Evolutionary conservation across 2,329 filamentous ascomycete genomes (phyloP).

Genomic region (Dactylellina drechsleri): DNA sequence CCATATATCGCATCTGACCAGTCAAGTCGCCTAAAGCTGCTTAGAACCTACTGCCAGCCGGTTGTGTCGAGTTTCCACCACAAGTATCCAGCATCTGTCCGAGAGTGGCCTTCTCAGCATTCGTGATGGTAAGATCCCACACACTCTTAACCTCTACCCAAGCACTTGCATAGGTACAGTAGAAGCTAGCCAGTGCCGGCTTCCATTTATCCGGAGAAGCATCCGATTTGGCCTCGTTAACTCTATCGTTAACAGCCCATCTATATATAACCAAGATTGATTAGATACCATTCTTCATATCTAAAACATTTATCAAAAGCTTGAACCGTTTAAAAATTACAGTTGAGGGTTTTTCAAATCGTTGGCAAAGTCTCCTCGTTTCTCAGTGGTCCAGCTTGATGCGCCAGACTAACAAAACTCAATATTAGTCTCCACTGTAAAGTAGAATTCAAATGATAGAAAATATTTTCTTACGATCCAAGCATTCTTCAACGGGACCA

Average conservation of each 20-base stretch:
- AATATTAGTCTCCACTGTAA: conserved; percentile 11
- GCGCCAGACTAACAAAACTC: conserved; percentile 72
- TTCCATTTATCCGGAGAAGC: conserved; percentile 79
- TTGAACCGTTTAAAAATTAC: conserved; percentile 14
- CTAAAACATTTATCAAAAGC: neutral
- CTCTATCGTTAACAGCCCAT: conserved; percentile 79
- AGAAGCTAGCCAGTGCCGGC: conserved; percentile 73
- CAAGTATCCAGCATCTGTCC: conserved; percentile 73
- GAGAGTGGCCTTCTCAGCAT: conserved; percentile 76
- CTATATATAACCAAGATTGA: conserved; percentile 7
- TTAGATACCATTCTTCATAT: neutral
- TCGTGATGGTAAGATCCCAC: conserved; percentile 75
- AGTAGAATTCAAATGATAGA: neutral
- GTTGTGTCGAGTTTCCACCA: conserved; percentile 33
- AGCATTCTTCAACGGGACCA: conserved; percentile 82
- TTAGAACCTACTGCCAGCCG: too few relatives aligned
- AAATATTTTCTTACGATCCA: conserved; percentile 67
- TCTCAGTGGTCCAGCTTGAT: conserved; percentile 74
- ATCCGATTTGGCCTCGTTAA: conserved; percentile 80
- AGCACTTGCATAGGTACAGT: conserved; percentile 80
- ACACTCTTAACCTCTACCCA: conserved; percentile 83
- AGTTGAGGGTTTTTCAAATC: conserved; percentile 80
- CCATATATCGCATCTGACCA: too few relatives aligned
- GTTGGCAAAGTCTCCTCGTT: conserved; percentile 77
- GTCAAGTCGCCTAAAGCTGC: too few relatives aligned